Conservation (phyloP, 2,329 filamentous ascomycete genomes). For the Stemphylium vesicarium region DNA sequence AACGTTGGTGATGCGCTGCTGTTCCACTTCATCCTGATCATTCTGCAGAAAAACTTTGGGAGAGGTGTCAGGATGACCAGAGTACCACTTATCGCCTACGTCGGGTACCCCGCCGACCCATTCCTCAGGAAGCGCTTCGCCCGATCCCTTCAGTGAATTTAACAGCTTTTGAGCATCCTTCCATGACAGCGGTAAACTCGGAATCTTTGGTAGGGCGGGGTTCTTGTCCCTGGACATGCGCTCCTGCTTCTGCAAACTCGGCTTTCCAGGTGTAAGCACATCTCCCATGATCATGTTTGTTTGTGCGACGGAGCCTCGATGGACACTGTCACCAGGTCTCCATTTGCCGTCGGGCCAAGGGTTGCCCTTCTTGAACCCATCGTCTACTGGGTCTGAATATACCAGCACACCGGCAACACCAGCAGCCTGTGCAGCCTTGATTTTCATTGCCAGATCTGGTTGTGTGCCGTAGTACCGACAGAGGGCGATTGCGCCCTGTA, state of each 20-base stretch:
- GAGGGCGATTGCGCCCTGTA: constrained; percentile 81
- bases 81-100: constrained; percentile 77
- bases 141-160: constrained; percentile 75
- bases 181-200: constrained; percentile 89
- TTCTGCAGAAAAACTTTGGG: constrained; percentile 84
- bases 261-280: constrained; percentile 87
- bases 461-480: constrained; percentile 81
- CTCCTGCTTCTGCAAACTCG: constrained; percentile 69
- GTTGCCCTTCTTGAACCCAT: constrained; percentile 77
- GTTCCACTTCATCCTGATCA: constrained; percentile 79
- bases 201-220: constrained; percentile 78
- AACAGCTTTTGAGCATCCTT: constrained; percentile 83
- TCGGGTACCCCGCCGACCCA: constrained; percentile 83
- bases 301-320: constrained; percentile 80
- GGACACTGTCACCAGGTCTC: constrained; percentile 82
- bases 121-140: constrained; percentile 68
- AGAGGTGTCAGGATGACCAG: constrained; percentile 71
- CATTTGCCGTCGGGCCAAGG: constrained; percentile 78
- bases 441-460: constrained; percentile 75
- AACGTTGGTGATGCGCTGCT: constrained; percentile 91
- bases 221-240: constrained; percentile 74
- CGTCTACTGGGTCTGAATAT: constrained; percentile 87
- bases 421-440: constrained; percentile 86
- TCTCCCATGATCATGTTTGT: constrained; percentile 87
- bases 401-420: constrained; percentile 88